phyloP scores from a whole-genome alignment of 1,284 basidiomycete species.

The Pholiota adiposa region DNA sequence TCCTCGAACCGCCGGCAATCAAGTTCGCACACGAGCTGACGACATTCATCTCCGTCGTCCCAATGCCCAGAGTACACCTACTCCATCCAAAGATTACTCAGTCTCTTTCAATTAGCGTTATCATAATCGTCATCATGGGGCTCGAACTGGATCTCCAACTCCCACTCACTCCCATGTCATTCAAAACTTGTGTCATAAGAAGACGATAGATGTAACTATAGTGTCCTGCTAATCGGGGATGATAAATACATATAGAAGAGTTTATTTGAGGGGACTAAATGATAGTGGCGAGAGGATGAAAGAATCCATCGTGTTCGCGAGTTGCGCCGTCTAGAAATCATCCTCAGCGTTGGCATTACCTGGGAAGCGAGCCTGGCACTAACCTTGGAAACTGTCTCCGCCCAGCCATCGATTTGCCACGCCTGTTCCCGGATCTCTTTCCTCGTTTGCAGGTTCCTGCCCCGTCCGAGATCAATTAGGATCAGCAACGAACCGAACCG shows the following conservation, averaged over 20 bases:
- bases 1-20: slow-evolving; percentile 23
- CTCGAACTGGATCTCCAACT: neutral
- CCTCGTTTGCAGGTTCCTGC: slow-evolving; percentile 77
- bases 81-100: neutral
- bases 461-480: slow-evolving; percentile 13
- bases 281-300: slow-evolving; percentile 74
- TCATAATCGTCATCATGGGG: neutral
- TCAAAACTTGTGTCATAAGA: slow-evolving; percentile 9
- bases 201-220: slow-evolving; percentile 12
- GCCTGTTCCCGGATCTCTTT: slow-evolving; percentile 86
- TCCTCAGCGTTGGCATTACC: slow-evolving; percentile 13
- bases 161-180: slow-evolving; percentile 11
- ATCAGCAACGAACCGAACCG: neutral
- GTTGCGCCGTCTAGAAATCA: slow-evolving; percentile 68
- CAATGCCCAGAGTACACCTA: too few species aligned
- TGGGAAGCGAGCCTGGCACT: slow-evolving; percentile 19
- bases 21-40: slow-evolving; percentile 10
- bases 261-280: slow-evolving; percentile 81
- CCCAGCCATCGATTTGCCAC: slow-evolving; percentile 94
- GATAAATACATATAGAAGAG: slow-evolving; percentile 17
- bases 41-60: neutral
- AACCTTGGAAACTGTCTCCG: slow-evolving; percentile 91
- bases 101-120: neutral
- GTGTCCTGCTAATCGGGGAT: slow-evolving; percentile 19
- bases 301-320: slow-evolving; percentile 80